Evolutionary conservation across 2,329 filamentous ascomycete species (phyloP).

Genomic region (Zymoseptoria tritici): DNA sequence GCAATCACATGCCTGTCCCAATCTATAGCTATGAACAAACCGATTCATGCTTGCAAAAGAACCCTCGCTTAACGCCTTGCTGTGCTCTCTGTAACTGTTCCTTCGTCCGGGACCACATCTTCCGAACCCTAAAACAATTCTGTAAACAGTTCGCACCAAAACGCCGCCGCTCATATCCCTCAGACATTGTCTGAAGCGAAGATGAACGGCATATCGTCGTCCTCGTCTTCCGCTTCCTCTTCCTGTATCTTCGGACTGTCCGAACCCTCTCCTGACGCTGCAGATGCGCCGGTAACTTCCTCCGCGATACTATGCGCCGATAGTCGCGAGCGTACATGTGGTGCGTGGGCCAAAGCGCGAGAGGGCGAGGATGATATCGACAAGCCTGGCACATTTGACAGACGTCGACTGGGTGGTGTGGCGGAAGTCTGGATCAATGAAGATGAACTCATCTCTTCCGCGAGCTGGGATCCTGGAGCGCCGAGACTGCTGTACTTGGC

Average conservation of each 20-base stretch:
- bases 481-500: constrained; percentile 78
- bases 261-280: constrained; percentile 12
- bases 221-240: constrained; percentile 16
- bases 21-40: not conserved
- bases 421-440: constrained; percentile 76
- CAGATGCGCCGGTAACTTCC: constrained; percentile 27
- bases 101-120: not conserved
- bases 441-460: constrained; percentile 89
- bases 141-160: not conserved
- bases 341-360: constrained; percentile 80
- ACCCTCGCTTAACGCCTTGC: not conserved
- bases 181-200: constrained; percentile 19
- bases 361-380: constrained; percentile 84
- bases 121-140: not conserved
- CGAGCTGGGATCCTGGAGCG: constrained; percentile 80
- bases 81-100: not conserved
- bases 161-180: not conserved
- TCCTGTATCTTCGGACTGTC: constrained; percentile 16
- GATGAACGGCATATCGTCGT: constrained; percentile 26
- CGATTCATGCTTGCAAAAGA: not conserved
- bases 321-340: constrained; percentile 85
- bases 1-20: not conserved
- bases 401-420: constrained; percentile 67
- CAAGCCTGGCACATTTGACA: constrained; percentile 57
- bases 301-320: constrained; percentile 83